Evolutionary conservation across 345 rosid species (phyloP), one percentile per base, ranked within the genome.

Genomic region (Eutrema heterophyllum): DNA sequence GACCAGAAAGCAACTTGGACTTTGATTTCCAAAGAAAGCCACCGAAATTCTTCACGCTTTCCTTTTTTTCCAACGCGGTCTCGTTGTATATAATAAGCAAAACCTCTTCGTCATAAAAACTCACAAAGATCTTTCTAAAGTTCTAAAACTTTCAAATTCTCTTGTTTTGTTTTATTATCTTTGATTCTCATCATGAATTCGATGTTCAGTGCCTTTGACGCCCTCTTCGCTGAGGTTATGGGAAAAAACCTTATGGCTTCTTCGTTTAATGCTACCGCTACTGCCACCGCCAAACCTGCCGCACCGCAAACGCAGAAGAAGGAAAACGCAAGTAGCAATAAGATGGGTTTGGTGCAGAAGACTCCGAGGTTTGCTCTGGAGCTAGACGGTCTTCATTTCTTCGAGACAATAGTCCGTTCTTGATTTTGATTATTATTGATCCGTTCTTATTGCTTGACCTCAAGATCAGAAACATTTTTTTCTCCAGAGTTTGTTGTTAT

Each of bases 191-290:
- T 56, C 73, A 89, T 91, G 91, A 89, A 91, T 70, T 91, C 93
- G 7, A 86, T 89, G 79, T 91, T 91, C 70, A 87, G 93, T 72
- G 79, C 88, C 59, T 91, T 89, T 46, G 96, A 89, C 60, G 86
- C 83, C 1, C 43, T 87, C 66, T 78, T 81, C 35, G 88, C 83
- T 4, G 97, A 91, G 73, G 59, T 84, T 12, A 67, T 89, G 82
- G 83, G 93, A 43, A 82, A 79, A 18, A 64, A 72, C 15, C 15
- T 79, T 30, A 39, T 66, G 64, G 62, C 86, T 14, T 73, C 76
- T 46, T 70, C 77, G 14, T 57, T 75, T 61, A 54, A 57, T 39
- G 10, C 40, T 3, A 24, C 50, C 7, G 12, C 45, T 2, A 21
- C 48, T 6, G 14, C 64, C 27, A 56, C 76, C 13, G 5, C 52